phyloP scores from a whole-genome alignment of 257 asterid species.

The Petunia axillaris region DNA sequence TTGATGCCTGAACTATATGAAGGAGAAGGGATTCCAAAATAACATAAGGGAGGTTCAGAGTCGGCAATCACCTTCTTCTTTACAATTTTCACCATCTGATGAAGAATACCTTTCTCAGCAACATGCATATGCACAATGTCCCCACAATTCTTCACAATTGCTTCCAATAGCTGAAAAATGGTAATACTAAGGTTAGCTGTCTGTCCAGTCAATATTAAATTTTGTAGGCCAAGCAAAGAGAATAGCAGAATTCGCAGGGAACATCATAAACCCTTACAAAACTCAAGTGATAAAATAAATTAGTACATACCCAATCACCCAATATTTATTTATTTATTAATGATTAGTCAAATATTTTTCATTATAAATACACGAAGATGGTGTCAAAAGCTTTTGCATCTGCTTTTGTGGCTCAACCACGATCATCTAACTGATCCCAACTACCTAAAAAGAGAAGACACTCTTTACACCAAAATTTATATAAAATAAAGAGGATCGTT shows the following conservation, averaged over 20 bases:
- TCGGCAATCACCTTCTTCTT: slow-evolving; percentile 42
- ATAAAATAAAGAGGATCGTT: not conserved
- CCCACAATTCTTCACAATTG: slow-evolving; percentile 80
- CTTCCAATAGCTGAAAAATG: slow-evolving; percentile 67
- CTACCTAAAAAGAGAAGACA: not conserved
- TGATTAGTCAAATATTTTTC: slow-evolving; percentile 7
- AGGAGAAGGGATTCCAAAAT: not conserved
- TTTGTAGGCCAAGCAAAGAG: slow-evolving; percentile 17
- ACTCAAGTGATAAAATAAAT: slow-evolving; percentile 16
- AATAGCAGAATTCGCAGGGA: not conserved
- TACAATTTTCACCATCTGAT: slow-evolving; percentile 77
- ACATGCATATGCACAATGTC: slow-evolving; percentile 82
- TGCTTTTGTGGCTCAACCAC: slow-evolving; percentile 15
- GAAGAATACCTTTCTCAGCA: slow-evolving; percentile 74
- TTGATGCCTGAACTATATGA: slow-evolving; percentile 11
- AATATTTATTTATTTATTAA: slow-evolving; percentile 8
- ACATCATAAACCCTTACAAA: not conserved
- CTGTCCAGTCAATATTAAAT: not conserved
- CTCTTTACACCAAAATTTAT: not conserved
- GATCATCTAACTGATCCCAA: not conserved
- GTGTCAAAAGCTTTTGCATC: not conserved
- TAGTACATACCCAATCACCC: not conserved
- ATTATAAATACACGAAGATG: slow-evolving; percentile 2
- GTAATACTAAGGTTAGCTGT: not conserved
- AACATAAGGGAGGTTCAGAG: not conserved